Evolutionary conservation across 2,329 filamentous ascomycete genomes (phyloP).

Genomic region (Raffaelea albimanens): DNA sequence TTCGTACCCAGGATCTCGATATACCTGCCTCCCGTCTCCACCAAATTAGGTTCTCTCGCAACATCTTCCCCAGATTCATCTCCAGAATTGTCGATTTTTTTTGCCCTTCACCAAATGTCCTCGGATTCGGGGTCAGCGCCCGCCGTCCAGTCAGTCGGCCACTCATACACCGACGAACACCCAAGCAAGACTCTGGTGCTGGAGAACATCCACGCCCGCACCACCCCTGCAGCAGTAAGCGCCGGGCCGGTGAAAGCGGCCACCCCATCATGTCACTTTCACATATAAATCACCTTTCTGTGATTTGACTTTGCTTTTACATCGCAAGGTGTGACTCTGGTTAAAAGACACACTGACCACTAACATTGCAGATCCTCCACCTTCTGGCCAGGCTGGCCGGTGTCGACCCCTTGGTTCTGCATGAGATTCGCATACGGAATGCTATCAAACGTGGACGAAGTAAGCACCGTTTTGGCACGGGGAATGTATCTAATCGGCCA

Average conservation of each 20-base stretch:
- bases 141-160: neutral
- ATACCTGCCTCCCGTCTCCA: too few relatives aligned
- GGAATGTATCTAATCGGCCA: neutral
- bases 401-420: neutral
- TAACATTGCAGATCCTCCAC: neutral
- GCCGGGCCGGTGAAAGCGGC: too few relatives aligned
- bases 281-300: too few relatives aligned
- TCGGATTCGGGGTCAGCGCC: neutral
- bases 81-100: too few relatives aligned
- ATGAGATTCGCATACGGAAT: conserved; percentile 1
- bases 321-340: too few relatives aligned
- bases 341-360: too few relatives aligned
- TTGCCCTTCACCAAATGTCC: neutral
- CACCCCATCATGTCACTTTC: too few relatives aligned
- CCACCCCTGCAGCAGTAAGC: neutral
- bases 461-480: neutral
- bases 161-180: neutral
- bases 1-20: too few relatives aligned
- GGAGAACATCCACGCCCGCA: neutral
- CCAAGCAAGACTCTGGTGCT: conserved; percentile 1
- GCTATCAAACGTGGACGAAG: neutral
- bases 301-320: too few relatives aligned
- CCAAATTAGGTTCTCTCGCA: too few relatives aligned
- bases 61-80: too few relatives aligned
- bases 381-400: neutral